Base-by-base conservation (phyloP, 2,329 filamentous ascomycete species). In the Neoscytalidium dimidiatum region DNA sequence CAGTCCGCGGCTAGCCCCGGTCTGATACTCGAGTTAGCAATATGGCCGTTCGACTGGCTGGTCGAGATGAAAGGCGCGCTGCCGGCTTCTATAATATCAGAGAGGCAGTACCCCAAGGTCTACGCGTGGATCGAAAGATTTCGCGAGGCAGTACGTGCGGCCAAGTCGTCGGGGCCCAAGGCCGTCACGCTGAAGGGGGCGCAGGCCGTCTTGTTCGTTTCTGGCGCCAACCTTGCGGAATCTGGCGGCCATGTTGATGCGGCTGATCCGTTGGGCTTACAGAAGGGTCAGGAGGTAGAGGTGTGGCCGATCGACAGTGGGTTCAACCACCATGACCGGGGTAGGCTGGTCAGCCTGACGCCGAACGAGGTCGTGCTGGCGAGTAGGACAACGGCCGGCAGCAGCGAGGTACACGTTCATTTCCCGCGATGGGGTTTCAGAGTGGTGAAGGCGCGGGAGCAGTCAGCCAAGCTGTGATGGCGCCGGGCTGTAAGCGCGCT, bases 1-100 rank as follows among this genome's bases (percentile, higher is more conserved):
- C 49, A 51, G 38, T 60, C 56, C 41, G 53, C 38, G 26, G 35
- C 28, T 46, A 64, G 58, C 35, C 17, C 5, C 21, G 33, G 35
- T 21, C 58, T 63, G 29, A 66, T 35, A 29, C 19, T 62, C 48
- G 43, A 31, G 35, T 46, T 65, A 83, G 81, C 84, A 48, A 78
- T 90, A 13, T 92, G 87, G 88, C 82, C 85, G 0, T 83, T 92
- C 68, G 84, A 89, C 74, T 92, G 90, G 90, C 75, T 91, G 1
- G 73, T 77, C 2, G 79, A 75, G 0, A 75, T 91, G 61, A 83
- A 85, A 1, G 83, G 83, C 4, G 84, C 85, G 11, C 79, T 91
- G 52, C 83, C 86, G 3, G 65, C 77, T 56, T 79, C 83, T 21
- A 70, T 81, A 6, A 82, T 92, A 67, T 84, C 84, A 2, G 71